Percentiles rank a stretch among this genome's conserved stretches.
Conservation (phyloP, 2,329 filamentous ascomycete species). For the Monosporascus cannonballus region DNA sequence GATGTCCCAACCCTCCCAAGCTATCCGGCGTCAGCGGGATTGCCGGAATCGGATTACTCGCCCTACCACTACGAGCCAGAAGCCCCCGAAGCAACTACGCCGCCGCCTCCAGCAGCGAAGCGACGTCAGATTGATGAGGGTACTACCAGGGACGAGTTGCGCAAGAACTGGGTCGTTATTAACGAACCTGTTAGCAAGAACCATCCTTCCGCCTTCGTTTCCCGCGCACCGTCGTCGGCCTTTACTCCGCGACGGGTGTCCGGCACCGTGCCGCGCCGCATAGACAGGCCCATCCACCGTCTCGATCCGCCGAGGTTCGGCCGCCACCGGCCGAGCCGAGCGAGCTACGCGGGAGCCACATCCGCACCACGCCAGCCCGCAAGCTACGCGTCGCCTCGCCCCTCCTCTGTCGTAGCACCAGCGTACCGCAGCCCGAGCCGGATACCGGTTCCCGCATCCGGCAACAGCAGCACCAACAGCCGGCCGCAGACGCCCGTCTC, state of each 20-base stretch:
- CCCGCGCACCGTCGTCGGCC: conserved; percentile 16
- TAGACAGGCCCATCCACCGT: conserved; percentile 35
- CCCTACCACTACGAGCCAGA: conserved; percentile 25
- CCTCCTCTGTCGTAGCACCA: conserved; percentile 21
- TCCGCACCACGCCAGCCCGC: conserved; percentile 37
- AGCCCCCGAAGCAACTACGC: conserved; percentile 32
- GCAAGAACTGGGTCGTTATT: conserved; percentile 68
- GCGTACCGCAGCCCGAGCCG: conserved; percentile 30
- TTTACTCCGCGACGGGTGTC: conserved; percentile 23
- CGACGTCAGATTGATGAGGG: conserved; percentile 46
- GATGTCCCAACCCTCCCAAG: conserved; percentile 20
- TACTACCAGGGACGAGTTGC: conserved; percentile 46
- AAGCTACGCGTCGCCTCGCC: conserved; percentile 47
- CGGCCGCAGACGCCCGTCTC: conserved; percentile 21
- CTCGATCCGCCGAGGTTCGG: conserved; percentile 22
- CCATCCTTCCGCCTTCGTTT: conserved; percentile 14
- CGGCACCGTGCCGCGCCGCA: conserved; percentile 31
- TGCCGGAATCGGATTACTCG: conserved; percentile 28
- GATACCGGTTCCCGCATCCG: conserved; percentile 30
- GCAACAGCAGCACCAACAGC: background rate
- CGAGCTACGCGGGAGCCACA: conserved; percentile 43
- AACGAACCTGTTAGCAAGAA: conserved; percentile 29
- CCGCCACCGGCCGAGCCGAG: conserved; percentile 32
- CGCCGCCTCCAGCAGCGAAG: conserved; percentile 42
- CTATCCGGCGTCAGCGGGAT: conserved; percentile 21